phyloP scores from a whole-genome alignment of 148 eudicot genomes.

The Arbutus unedo region DNA sequence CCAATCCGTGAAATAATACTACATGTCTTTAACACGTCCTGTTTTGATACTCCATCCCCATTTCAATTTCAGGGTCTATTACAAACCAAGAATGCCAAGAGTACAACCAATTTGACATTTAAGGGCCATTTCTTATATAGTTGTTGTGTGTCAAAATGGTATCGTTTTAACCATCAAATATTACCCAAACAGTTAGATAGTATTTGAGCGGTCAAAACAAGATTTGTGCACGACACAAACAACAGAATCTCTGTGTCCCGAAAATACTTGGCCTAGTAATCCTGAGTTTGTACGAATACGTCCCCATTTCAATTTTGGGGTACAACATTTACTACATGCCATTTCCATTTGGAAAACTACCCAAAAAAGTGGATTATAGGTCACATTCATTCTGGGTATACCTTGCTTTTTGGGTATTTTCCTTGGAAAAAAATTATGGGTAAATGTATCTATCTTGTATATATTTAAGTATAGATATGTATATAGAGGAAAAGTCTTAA shows the following conservation, averaged over 20 bases:
- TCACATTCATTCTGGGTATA: background rate
- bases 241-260: too few relatives aligned
- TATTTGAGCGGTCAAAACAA: too few relatives aligned
- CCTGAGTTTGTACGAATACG: background rate
- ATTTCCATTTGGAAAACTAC: background rate
- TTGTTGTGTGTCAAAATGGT: too few relatives aligned
- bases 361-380: background rate
- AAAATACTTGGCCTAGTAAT: background rate
- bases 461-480: too few relatives aligned
- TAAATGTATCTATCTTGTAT: too few relatives aligned
- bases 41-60: slow-evolving; percentile 41
- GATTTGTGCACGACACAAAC: too few relatives aligned
- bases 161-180: too few relatives aligned
- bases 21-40: slow-evolving; percentile 73
- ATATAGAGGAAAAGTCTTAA: too few relatives aligned
- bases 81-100: background rate
- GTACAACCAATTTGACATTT: background rate
- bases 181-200: too few relatives aligned
- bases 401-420: background rate
- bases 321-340: background rate
- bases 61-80: background rate
- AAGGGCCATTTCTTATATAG: background rate
- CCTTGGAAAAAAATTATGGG: background rate
- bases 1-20: background rate
- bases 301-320: background rate